Evolutionary conservation across 768 basidiomycete genomes (phyloP), one percentile per base, ranked within the genome.

Genomic region (Lactifluus rugatus): DNA sequence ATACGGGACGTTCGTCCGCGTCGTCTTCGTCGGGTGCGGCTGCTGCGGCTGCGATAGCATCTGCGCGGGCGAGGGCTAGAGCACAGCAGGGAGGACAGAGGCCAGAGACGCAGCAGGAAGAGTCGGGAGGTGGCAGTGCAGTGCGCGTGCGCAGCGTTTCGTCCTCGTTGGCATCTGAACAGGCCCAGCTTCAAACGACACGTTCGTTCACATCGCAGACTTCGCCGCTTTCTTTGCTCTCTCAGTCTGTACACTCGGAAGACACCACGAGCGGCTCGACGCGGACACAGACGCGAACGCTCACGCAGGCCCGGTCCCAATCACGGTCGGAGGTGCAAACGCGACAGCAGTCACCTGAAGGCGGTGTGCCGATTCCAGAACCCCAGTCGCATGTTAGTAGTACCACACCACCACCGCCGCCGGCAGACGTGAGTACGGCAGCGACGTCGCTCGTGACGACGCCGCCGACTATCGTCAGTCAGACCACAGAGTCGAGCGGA

Each of bases 361-460:
- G 19, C 6, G 57, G 50, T 3, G 7, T 58, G 10, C 57, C 51
- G 16, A 52, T 52, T 2, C 45, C 57, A 1, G 23, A 19, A 2
- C 31, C n/a, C 13, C 28, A 37, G 23, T 4, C 42, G 21, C 41
- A 42, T 8, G 7, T 31, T 31, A 31, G 37, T 17, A 5, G 6
- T 8, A 25, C 39, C 11, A 8, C 39, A 1, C 16, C 31, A 7
- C 23, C 52, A 7, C 31, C 31, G 2, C 16, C 52, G 21, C 5
- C 39, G 3, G 51, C 7, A 0, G 84, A 84, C 67, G 76, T 88
- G 66, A 87, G 85, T 68, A 84, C 84, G 0, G 85, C 86, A 13
- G 76, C 80, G 2, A 76, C 76, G 58, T 87, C 85, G 56, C 85
- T 87, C 62, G 76, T 87, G 21, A 86, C 86, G 5, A 78, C 80